Evolutionary conservation across 257 asterid genomes (phyloP), one percentile per base, ranked within the genome.

Genomic region (Solanum appendiculatum): DNA sequence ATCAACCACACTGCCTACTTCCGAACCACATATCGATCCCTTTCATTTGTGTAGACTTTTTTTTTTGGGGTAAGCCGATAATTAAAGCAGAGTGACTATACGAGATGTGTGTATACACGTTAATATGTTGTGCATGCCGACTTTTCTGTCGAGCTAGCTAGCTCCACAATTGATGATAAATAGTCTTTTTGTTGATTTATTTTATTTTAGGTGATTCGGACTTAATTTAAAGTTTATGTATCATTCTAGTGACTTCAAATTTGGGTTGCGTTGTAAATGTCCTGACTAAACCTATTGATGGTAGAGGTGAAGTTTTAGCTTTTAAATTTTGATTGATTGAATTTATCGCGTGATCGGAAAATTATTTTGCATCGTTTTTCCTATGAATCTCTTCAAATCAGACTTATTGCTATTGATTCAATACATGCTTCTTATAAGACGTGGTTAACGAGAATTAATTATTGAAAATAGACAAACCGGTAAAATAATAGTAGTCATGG

Each of bases 1-100:
- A 91, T 91, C 91, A 94, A 92, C 95, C 72, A 88, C 87, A 88
- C 85, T 86, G 89, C 93, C 95, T 86, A 90, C 84, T 8, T 44
- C 27, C 0, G 64, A 16, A 16, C 64, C 39, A 42, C 84, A 72
- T 68, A 40, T 25, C 68, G 29, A 58, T 42, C 84, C 16, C 39
- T 78, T 78, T 78, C 64, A 46, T 44, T 72, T 34, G 25, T 25
- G 63, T 27, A 78, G 84, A 78, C 39, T 37, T 36, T 20, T 54
- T 9, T 51, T 63, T 64, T 42, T 39, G 21, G 34, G 56, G 6
- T 39, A 23, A 74, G 82, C 29, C 56, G 6, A 75, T 14, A 69
- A 69, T 31, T 69, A 74, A 74, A 20, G 48, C 54, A 37, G 33
- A 25, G 36, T 6, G 82, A 74, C 54, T 40, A 21, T 74, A 23